Evolutionary conservation across 129 eudicot species (phyloP), one percentile per base, ranked within the genome.

Genomic region (Chrysanthemum seticuspe): DNA sequence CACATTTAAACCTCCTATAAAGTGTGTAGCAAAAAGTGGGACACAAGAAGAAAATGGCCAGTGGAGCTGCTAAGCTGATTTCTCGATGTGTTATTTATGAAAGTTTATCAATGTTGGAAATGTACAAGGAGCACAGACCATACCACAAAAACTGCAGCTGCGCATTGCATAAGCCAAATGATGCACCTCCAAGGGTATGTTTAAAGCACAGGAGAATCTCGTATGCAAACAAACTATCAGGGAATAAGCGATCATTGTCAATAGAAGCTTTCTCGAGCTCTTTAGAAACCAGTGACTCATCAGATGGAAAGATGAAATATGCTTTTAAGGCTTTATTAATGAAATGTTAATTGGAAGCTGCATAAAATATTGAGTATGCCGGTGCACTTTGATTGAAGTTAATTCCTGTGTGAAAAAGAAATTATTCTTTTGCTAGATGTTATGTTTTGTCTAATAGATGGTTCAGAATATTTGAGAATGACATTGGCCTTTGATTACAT

Each of bases 141-240:
- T 82, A 82, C 74, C 89, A 86, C 34, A 65, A 62, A 44, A 67
- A 86, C 73, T 86, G 87, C 71, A 71, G 56, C 3, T 86, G 87
- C 49, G 81, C 71, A 14, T 68, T 86, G 70, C 90, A 83, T 79
- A 67, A 69, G 23, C 10, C 60, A 4, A 66, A 74, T 40, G 73
- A 77, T 11, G 57, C 48, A 31, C 53, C 31, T 52, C 54, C 68
- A 3, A 47, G 44, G 9, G 65, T 73, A 15, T 72, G 83, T 74
- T 11, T 29, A 29, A 70, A 48, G 25, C 76, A 58, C 36, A 49
- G 23, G 40, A 76, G 49, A 62, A 53, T 85, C 75, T 67, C 82
- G 15, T 82, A 75, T 60, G 77, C 76, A 13, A 72, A 50, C 53
- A 72, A 62, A 36, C 64, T 21, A 23, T 15, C 25, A 5, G 13